Evolutionary conservation across 768 basidiomycete genomes (phyloP).

Genomic region (Punctularia strigosozonata): DNA sequence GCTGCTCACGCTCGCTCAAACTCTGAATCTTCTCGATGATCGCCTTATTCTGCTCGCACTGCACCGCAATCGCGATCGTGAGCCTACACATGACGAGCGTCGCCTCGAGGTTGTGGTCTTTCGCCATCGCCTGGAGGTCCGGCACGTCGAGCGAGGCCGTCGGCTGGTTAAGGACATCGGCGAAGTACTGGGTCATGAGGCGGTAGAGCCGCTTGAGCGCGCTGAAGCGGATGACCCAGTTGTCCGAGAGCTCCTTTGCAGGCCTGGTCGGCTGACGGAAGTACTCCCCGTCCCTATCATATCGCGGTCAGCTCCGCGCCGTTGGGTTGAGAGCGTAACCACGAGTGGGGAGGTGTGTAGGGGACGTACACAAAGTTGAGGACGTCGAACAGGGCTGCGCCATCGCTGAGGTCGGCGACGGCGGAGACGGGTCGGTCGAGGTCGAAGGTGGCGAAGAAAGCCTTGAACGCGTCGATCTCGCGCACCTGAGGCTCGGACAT

Average conservation of each 20-base stretch:
- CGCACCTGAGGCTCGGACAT: slow-evolving; percentile 34
- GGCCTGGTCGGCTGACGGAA: slow-evolving; percentile 55
- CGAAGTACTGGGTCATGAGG: slow-evolving; percentile 81
- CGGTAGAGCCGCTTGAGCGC: slow-evolving; percentile 77
- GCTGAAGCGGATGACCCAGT: slow-evolving; percentile 83
- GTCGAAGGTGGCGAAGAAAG: slow-evolving; percentile 67
- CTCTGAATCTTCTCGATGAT: slow-evolving; percentile 85
- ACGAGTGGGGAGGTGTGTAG: slow-evolving; percentile 1
- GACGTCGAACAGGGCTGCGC: slow-evolving; percentile 63
- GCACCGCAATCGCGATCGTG: slow-evolving; percentile 77
- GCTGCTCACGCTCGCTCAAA: slow-evolving; percentile 74
- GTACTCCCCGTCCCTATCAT: slow-evolving; percentile 67
- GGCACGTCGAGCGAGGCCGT: slow-evolving; percentile 75
- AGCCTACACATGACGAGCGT: slow-evolving; percentile 69
- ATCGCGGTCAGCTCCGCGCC: slow-evolving; percentile 4
- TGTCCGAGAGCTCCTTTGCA: slow-evolving; percentile 58
- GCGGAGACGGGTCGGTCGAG: slow-evolving; percentile 52
- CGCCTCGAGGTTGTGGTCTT: slow-evolving; percentile 54
- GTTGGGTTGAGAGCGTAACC: neutral
- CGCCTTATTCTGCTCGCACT: slow-evolving; percentile 79
- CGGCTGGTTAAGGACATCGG: slow-evolving; percentile 73
- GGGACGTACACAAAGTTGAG: slow-evolving; percentile 60
- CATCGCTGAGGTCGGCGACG: slow-evolving; percentile 69
- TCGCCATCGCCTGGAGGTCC: slow-evolving; percentile 76
- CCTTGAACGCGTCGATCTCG: slow-evolving; percentile 72